Evolutionary conservation across 2,329 filamentous ascomycete species (phyloP), one percentile per base, ranked within the genome.

Genomic region (Parafenestella ontariensis): DNA sequence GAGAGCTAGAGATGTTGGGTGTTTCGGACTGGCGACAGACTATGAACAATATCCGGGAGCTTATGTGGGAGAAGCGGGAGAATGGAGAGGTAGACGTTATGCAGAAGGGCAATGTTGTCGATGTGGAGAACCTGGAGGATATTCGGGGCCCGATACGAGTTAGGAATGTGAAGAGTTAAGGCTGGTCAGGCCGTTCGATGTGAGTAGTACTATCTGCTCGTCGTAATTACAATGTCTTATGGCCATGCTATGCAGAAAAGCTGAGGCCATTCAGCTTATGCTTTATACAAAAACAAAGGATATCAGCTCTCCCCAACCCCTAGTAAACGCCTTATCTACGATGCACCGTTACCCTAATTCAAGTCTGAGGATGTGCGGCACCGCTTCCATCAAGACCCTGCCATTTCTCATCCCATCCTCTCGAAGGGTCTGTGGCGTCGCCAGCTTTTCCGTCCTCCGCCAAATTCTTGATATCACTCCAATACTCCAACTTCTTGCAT

Each of bases 401-500:
- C 76, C 76, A 78, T 41, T 67, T 65, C 41, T 72, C 61, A 49
- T 72, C 69, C 76, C 76, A 77, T 5, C 69, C 73, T 41, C 60
- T 69, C 20, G 49, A 56, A 11, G 67, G 61, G 41, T 75, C 73
- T 9, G 67, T 71, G 13, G 72, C 71, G 42, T 67, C 64, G 23
- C 67, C 68, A 20, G 70, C 72, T 11, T 70, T 68, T 18, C 77
- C 76, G 37, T 75, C 64, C 28, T 75, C 70, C 15, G 71, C 71
- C 29, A 82, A 68, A 36, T 72, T 77, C 37, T 81, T 77, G 48
- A 81, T 77, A 70, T 96, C 91, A 69, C 89, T 93, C 89, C 94
- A 96, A 71, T 92, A 96, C 46, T 96, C 91, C 6, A 96, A 79
- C 55, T 84, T 88, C 52, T 87, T 87, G 45, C 96, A 89, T 69